Evolutionary conservation across 2,329 filamentous ascomycete genomes (phyloP), one percentile per base, ranked within the genome.

Genomic region (Epichloe gansuensis): DNA sequence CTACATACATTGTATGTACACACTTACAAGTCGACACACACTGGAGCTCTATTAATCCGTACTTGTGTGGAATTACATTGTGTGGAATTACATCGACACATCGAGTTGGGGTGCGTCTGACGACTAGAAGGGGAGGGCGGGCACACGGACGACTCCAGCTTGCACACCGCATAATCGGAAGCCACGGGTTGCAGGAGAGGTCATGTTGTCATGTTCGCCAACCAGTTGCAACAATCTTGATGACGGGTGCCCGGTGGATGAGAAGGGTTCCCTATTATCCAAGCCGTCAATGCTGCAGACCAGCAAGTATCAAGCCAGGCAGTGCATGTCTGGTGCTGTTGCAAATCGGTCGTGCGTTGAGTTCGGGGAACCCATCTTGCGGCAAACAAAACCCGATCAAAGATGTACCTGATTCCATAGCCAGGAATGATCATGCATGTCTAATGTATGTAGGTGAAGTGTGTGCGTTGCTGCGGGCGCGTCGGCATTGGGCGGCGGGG

Each of bases 361-460:
- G 17, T 39, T 44, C 23, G 46, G 41, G 46, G 41, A 49, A 38
- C n/a, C n/a, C 38, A 35, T 39, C 37, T 9, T 28, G 15, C 46
- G 34, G 21, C 35, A 39, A 47, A 21, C 52, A 49, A 39, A 35
- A 15, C 25, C n/a, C 21, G 31, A 45, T 41, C 39, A 45, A 39
- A 46, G 23, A 48, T 12, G 25, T 49, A 41, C 15, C 50, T 42
- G 34, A 54, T 31, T 9, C 28, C 8, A n/a, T 13, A 3, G 52
- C 25, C 37, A 52, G 52, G 38, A 48, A 54, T 42, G 47, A 37
- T 48, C 15, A 45, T 50, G 47, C 54, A 55, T 51, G 54, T 51
- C 51, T 53, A 52, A 54, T 50, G 28, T 31, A 31, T 28, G 53
- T 43, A 41, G 3, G 21, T 28, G 48, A 34, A 52, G 53, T 45